Evolutionary conservation across 1,284 basidiomycete species (phyloP).

Genomic region (Fereydounia khargensis): DNA sequence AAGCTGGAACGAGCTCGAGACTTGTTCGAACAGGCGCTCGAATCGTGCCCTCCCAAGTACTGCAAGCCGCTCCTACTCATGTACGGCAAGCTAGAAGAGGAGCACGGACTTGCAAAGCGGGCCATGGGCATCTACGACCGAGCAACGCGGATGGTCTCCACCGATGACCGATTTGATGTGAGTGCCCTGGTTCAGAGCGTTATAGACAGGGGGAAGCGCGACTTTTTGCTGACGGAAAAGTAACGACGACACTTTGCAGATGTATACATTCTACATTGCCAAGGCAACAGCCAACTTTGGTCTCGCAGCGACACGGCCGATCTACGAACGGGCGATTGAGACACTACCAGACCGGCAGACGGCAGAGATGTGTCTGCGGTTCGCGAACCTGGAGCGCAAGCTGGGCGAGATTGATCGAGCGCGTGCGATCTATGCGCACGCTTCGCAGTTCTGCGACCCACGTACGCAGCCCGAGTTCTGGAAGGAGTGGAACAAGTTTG

Average conservation of each 20-base stretch:
- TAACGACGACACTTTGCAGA: too few relatives aligned
- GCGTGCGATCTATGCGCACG: conserved; percentile 91
- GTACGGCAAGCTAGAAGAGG: conserved; percentile 93
- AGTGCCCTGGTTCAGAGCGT: too few relatives aligned
- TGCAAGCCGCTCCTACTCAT: conserved; percentile 93
- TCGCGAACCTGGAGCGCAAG: conserved; percentile 93
- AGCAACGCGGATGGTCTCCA: conserved; percentile 78
- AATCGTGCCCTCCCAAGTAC: conserved; percentile 90
- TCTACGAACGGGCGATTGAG: conserved; percentile 96
- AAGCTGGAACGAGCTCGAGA: conserved; percentile 94
- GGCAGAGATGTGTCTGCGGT: conserved; percentile 95
- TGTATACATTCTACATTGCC: conserved; percentile 96
- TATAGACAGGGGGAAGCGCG: too few relatives aligned
- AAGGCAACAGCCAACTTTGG: conserved; percentile 92
- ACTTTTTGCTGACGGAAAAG: too few relatives aligned
- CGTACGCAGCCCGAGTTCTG: conserved; percentile 82
- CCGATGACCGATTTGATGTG: conserved; percentile 91
- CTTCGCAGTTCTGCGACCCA: conserved; percentile 97
- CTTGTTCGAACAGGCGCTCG: conserved; percentile 94
- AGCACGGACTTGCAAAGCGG: conserved; percentile 88
- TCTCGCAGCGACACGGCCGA: conserved; percentile 88
- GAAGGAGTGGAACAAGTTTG: conserved; percentile 94
- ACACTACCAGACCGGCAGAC: conserved; percentile 87
- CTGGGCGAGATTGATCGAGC: conserved; percentile 98
- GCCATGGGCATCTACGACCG: conserved; percentile 96